Conservation (phyloP, 257 asterid species). For the Euphrasia confusa region DNA sequence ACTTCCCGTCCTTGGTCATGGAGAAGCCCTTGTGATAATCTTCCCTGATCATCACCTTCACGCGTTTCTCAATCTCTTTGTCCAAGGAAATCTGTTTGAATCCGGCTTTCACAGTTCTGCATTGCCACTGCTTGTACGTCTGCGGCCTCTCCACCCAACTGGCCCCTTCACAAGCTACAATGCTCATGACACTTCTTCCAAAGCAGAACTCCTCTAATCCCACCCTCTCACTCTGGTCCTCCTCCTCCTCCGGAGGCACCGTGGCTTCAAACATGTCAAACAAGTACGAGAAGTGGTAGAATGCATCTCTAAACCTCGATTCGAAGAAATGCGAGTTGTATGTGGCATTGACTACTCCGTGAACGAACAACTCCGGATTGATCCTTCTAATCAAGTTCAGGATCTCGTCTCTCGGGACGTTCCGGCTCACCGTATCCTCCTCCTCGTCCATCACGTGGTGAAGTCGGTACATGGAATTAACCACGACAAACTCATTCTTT, state of each 20-base stretch:
- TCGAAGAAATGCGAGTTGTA: slow-evolving; percentile 44
- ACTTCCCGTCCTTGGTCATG: slow-evolving; percentile 41
- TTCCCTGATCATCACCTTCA: slow-evolving; percentile 29
- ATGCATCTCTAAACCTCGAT: slow-evolving; percentile 44
- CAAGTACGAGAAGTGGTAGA: slow-evolving; percentile 38
- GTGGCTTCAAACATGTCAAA: slow-evolving; percentile 49
- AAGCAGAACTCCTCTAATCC: slow-evolving; percentile 29
- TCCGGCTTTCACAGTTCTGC: slow-evolving; percentile 34
- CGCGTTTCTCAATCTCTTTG: slow-evolving; percentile 26
- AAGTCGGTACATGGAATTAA: slow-evolving; percentile 36
- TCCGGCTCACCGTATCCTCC: slow-evolving; percentile 20
- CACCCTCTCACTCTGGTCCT: slow-evolving; percentile 35
- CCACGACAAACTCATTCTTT: slow-evolving; percentile 35
- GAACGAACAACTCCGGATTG: slow-evolving; percentile 38
- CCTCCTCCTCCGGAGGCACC: slow-evolving; percentile 5
- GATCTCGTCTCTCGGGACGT: slow-evolving; percentile 39
- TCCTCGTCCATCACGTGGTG: slow-evolving; percentile 39
- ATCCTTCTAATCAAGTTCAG: slow-evolving; percentile 37
- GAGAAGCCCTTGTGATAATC: slow-evolving; percentile 45
- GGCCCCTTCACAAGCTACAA: slow-evolving; percentile 45
- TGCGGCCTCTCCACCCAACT: slow-evolving; percentile 51
- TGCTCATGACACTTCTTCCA: slow-evolving; percentile 34
- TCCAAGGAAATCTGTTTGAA: slow-evolving; percentile 37
- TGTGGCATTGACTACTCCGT: slow-evolving; percentile 36
- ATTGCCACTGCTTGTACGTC: slow-evolving; percentile 53